Evolutionary conservation across 495 filamentous ascomycete species (phyloP).

Genomic region (Neurospora sp.): DNA sequence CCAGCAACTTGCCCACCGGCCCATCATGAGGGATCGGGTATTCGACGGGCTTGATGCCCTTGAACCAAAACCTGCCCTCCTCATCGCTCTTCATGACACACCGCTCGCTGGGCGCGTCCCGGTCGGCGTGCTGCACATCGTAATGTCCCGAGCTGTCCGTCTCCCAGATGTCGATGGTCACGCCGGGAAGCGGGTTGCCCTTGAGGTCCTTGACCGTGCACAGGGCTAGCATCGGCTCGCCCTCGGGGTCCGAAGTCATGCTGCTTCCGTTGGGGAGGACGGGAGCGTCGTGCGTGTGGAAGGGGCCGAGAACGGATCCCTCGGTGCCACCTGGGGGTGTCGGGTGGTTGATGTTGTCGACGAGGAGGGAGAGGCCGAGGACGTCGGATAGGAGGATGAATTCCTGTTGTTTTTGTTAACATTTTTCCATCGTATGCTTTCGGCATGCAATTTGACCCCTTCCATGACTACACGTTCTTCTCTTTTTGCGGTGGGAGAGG

Average conservation of each 20-base stretch:
- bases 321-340: constrained; percentile 68
- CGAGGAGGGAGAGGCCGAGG: constrained; percentile 78
- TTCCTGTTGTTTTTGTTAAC: constrained; percentile 43
- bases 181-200: constrained; percentile 57
- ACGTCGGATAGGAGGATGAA: constrained; percentile 92
- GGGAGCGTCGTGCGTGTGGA: constrained; percentile 85
- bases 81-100: constrained; percentile 64
- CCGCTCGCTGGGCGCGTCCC: constrained; percentile 65
- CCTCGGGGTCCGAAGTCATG: constrained; percentile 64
- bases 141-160: constrained; percentile 81
- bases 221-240: constrained; percentile 63
- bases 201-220: constrained; percentile 62
- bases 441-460: neutral
- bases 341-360: constrained; percentile 88
- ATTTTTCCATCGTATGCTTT: neutral
- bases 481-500: no score
- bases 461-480: neutral
- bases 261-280: constrained; percentile 48
- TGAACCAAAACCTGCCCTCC: constrained; percentile 78
- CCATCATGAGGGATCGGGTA: constrained; percentile 90
- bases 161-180: constrained; percentile 89
- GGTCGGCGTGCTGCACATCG: constrained; percentile 73
- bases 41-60: constrained; percentile 73
- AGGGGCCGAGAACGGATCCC: constrained; percentile 83
- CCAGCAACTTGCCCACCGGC: constrained; percentile 72